These are phyloP conservation scores for Blastocystis sp. DNA, from an alignment of 352 stramenopile genomes.

Conservation along the genomic window DNA sequence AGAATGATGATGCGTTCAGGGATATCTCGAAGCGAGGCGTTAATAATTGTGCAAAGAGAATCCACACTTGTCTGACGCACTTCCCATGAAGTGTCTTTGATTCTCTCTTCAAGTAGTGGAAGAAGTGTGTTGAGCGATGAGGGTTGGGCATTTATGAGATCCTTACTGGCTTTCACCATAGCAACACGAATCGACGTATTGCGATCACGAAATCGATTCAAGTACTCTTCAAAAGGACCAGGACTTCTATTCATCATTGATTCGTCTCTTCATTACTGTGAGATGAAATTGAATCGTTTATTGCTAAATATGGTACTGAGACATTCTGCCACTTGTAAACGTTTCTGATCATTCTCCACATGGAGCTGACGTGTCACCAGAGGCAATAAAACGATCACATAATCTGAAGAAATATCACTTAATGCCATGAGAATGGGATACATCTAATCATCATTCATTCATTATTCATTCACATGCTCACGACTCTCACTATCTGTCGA, in stretches of 20 bases:
- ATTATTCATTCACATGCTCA: background rate
- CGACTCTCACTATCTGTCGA: background rate
- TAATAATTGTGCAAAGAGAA: background rate
- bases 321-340: background rate
- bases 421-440: background rate
- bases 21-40: background rate
- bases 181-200: background rate
- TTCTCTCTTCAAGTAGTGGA: background rate
- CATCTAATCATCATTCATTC: background rate
- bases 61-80: background rate
- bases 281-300: background rate
- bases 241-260: background rate
- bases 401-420: background rate
- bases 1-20: background rate
- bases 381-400: background rate
- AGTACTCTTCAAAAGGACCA: conserved; percentile 2
- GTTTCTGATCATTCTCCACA: background rate
- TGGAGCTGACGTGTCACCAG: background rate
- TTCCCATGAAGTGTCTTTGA: background rate
- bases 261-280: background rate
- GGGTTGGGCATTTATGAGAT: background rate
- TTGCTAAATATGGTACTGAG: background rate
- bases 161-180: background rate
- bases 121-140: background rate
- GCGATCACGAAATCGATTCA: background rate